Percentiles rank a stretch among this genome's conserved stretches.
Conservation (phyloP, 306 rosid species). For the Castanospermum australe region DNA sequence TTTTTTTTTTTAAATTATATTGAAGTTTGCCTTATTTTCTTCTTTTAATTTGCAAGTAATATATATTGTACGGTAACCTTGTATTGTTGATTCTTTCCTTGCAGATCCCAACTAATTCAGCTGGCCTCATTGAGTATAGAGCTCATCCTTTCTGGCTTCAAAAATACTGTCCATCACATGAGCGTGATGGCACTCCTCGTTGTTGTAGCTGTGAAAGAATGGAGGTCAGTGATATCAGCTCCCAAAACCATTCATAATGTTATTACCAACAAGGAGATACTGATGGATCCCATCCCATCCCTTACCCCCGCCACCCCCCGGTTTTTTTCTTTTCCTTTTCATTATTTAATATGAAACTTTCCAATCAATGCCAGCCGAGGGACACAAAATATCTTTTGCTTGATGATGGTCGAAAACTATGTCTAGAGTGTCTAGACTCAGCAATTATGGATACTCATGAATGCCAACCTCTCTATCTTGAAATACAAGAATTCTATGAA, state of each 20-base stretch:
- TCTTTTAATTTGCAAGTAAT: not conserved
- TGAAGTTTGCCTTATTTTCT: not conserved
- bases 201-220: conserved; percentile 99
- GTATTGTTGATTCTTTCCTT: conserved; percentile 21
- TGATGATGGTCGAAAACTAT: conserved; percentile 94
- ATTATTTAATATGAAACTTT: conserved; percentile 18
- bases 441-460: conserved; percentile 92
- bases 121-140: conserved; percentile 90
- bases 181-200: conserved; percentile 87
- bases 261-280: not conserved
- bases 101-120: conserved; percentile 90
- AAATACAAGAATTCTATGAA: conserved; percentile 93
- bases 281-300: not conserved
- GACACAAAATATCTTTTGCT: conserved; percentile 82
- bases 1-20: not conserved
- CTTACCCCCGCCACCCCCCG: no score
- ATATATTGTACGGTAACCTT: not conserved
- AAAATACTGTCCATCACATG: conserved; percentile 93
- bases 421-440: conserved; percentile 97
- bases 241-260: not conserved
- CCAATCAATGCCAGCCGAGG: conserved; percentile 66
- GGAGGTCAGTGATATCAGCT: conserved; percentile 68
- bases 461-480: conserved; percentile 97
- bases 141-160: conserved; percentile 98
- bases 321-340: not conserved